Conservation (phyloP, 164 flowering plant genomes). For the Stephania yunnanensis region DNA sequence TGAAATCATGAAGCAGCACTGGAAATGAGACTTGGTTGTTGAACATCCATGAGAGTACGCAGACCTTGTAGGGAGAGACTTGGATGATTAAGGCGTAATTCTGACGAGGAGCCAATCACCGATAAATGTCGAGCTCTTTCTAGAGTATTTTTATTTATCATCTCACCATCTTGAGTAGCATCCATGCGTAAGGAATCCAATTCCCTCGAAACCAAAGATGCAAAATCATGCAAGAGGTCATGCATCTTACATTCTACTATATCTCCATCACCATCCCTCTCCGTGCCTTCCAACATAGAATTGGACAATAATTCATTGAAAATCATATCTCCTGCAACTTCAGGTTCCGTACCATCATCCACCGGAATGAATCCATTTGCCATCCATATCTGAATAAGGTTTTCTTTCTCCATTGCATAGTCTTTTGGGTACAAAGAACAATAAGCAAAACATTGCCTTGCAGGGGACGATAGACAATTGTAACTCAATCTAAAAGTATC, state of each 20-base stretch:
- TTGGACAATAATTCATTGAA: background rate
- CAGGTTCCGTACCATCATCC: background rate
- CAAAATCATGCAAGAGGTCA: slow-evolving; percentile 13
- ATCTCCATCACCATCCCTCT: background rate
- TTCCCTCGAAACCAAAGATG: background rate
- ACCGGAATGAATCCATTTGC: slow-evolving; percentile 16
- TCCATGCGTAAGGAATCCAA: background rate
- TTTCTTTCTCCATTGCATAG: background rate
- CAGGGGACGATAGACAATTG: background rate
- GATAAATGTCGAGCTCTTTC: background rate
- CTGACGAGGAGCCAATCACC: background rate
- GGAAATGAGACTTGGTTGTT: too few relatives aligned
- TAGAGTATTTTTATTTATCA: too few relatives aligned
- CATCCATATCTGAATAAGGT: slow-evolving; percentile 8
- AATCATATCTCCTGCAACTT: background rate
- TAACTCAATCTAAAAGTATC: slow-evolving; percentile 14
- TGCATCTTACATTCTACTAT: slow-evolving; percentile 10
- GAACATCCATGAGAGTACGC: too few relatives aligned
- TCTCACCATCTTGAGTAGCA: too few relatives aligned
- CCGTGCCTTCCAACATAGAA: slow-evolving; percentile 10
- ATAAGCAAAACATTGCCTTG: slow-evolving; percentile 8
- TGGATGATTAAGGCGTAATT: background rate
- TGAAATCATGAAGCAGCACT: background rate
- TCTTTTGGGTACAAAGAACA: slow-evolving; percentile 9
- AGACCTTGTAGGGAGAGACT: background rate